phyloP scores from a whole-genome alignment of 768 basidiomycete species.

The Termitomyces sp. region DNA sequence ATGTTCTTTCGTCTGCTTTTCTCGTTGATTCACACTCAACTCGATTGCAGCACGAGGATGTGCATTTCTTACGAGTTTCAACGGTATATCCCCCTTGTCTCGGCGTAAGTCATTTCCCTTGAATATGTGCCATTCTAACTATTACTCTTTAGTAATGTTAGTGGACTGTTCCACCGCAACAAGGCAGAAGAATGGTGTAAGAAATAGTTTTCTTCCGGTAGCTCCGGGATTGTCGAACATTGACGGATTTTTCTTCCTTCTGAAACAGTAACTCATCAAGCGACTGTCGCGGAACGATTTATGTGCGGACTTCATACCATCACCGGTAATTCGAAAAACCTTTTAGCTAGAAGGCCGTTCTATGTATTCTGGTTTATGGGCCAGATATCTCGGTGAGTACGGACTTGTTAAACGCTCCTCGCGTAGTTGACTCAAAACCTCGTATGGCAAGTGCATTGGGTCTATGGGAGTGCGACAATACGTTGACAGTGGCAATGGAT shows the following conservation, averaged over 20 bases:
- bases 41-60: conserved; percentile 56
- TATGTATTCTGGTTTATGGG: conserved; percentile 78
- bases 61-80: conserved; percentile 70
- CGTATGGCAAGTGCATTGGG: conserved; percentile 42
- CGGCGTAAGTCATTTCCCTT: conserved; percentile 39
- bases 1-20: conserved; percentile 7
- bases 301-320: conserved; percentile 59
- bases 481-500: conserved; percentile 58
- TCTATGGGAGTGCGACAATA: conserved; percentile 61
- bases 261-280: conserved; percentile 57
- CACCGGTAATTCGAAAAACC: conserved; percentile 51
- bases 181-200: conserved; percentile 71
- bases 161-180: conserved; percentile 44
- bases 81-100: conserved; percentile 58
- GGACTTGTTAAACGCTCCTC: conserved; percentile 4
- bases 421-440: conserved; percentile 7
- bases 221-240: not conserved
- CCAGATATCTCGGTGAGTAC: conserved; percentile 55
- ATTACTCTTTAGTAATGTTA: conserved; percentile 36
- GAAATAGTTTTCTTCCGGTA: conserved; percentile 22
- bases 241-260: conserved; percentile 8
- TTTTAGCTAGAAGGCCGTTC: conserved; percentile 59
- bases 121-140: not conserved
- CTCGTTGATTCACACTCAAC: conserved; percentile 8
- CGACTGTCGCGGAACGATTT: conserved; percentile 55